Evolutionary conservation across 805 yeast species (phyloP).

Genomic region (Kodamaea hsintzibuensis): DNA sequence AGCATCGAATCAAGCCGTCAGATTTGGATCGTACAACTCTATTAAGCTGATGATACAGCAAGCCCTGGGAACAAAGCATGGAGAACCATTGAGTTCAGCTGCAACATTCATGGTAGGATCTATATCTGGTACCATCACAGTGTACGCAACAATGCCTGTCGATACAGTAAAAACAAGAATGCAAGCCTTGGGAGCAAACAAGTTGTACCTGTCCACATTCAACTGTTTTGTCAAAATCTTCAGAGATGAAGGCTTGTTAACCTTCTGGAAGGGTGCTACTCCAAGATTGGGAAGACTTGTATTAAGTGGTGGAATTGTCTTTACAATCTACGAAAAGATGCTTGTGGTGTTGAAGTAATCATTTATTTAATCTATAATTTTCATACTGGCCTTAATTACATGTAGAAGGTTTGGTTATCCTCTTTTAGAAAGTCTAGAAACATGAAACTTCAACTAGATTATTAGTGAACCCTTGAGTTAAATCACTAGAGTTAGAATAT

Average conservation of each 20-base stretch:
- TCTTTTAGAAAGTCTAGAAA: too few relatives aligned
- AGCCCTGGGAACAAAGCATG: slow-evolving; percentile 63
- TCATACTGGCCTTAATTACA: background rate
- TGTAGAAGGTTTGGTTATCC: background rate
- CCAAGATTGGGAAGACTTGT: slow-evolving; percentile 92
- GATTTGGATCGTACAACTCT: slow-evolving; percentile 89
- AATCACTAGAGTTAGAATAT: background rate
- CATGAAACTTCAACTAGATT: too few relatives aligned
- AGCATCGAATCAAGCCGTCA: slow-evolving; percentile 92
- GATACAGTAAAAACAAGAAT: slow-evolving; percentile 96
- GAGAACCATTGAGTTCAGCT: slow-evolving; percentile 71
- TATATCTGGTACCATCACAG: slow-evolving; percentile 85
- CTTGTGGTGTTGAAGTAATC: slow-evolving; percentile 52
- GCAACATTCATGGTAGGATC: slow-evolving; percentile 90
- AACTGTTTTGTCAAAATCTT: slow-evolving; percentile 81
- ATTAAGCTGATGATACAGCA: slow-evolving; percentile 79
- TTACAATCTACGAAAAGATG: slow-evolving; percentile 93
- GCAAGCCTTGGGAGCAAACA: slow-evolving; percentile 85
- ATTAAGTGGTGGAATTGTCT: slow-evolving; percentile 95
- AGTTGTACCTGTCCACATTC: slow-evolving; percentile 68
- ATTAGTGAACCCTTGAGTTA: background rate
- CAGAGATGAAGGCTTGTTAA: slow-evolving; percentile 82
- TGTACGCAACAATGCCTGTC: slow-evolving; percentile 91
- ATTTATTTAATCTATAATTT: background rate
- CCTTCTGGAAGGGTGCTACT: slow-evolving; percentile 98